Evolutionary conservation across 2,329 filamentous ascomycete species (phyloP).

Genomic region (Reticulascus tulasneorum): DNA sequence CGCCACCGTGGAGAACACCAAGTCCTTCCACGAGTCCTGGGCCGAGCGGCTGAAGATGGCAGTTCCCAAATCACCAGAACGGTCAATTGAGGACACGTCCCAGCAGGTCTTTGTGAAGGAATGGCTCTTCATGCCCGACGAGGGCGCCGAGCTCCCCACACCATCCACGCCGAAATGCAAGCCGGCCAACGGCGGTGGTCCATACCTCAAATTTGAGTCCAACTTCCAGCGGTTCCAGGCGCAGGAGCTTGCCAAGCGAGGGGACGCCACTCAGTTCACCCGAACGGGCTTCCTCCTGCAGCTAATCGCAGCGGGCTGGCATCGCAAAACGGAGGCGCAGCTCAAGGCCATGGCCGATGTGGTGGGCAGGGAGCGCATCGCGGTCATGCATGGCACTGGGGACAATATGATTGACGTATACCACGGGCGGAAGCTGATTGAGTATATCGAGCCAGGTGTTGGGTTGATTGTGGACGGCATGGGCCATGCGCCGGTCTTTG

Average conservation of each 20-base stretch:
- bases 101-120: slow-evolving; percentile 59
- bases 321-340: slow-evolving; percentile 68
- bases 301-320: slow-evolving; percentile 73
- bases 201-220: slow-evolving; percentile 58
- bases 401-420: slow-evolving; percentile 75
- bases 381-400: slow-evolving; percentile 70
- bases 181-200: slow-evolving; percentile 20
- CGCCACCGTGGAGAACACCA: slow-evolving; percentile 56
- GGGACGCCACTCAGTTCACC: slow-evolving; percentile 56
- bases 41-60: slow-evolving; percentile 51
- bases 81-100: slow-evolving; percentile 61
- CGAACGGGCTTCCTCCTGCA: slow-evolving; percentile 70
- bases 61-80: slow-evolving; percentile 67
- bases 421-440: slow-evolving; percentile 66
- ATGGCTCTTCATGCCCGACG: slow-evolving; percentile 63
- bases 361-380: slow-evolving; percentile 69
- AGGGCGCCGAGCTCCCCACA: slow-evolving; percentile 42
- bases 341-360: slow-evolving; percentile 60
- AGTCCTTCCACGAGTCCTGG: slow-evolving; percentile 62
- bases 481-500: slow-evolving; percentile 72
- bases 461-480: slow-evolving; percentile 63
- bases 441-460: slow-evolving; percentile 58
- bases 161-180: slow-evolving; percentile 35
- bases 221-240: slow-evolving; percentile 83
- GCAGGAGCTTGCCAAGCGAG: slow-evolving; percentile 70